Evolutionary conservation across 768 basidiomycete species (phyloP), one percentile per base, ranked within the genome.

Genomic region (Asterophora lycoperdoides): DNA sequence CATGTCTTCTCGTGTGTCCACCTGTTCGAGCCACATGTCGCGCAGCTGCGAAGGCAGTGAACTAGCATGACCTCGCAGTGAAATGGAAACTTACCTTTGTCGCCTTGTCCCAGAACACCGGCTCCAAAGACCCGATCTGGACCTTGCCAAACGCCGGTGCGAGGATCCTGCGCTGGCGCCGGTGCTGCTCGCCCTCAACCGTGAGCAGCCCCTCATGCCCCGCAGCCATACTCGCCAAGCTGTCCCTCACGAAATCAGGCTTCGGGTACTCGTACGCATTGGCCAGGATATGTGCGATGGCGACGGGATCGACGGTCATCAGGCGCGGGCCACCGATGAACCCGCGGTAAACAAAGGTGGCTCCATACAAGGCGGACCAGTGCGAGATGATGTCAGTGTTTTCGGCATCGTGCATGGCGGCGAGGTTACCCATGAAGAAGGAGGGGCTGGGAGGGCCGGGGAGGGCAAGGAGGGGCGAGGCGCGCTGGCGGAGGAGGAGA

Each of bases 51-150:
- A 26, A 19, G 18, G n/a, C n/a, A n/a, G 39, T 32, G 30, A 29
- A 28, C 48, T 28, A 32, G 28, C 30, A 39, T 40, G 17, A 36
- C 10, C 32, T 23, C 23, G 3, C 39, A 33, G 46, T 14, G 15
- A 41, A 29, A 32, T 41, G 8, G n/a, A 60, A 15, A 58, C 70
- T 39, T 45, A 81, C 79, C 61, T 80, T 67, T 15, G 58, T 61
- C 1, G 84, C 79, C 54, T 81, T 83, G 15, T 74, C 66, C 64
- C 74, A 77, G 56, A 86, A 85, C 10, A 85, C 72, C 4, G 80
- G 82, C 0, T 68, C 66, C 13, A 80, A 60, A 1, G 72, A 73
- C 52, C 72, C 73, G 55, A 83, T 71, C 46, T 77, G 71, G 44
- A 30, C n/a, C n/a, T 38, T 37, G 17, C 49, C 43, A 50, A 64